A percentile compares a stretch with the other conserved stretches of the same genome.
Evolutionary conservation across 1,284 basidiomycete genomes (phyloP).

Genomic region (Cerioporus squamosus): DNA sequence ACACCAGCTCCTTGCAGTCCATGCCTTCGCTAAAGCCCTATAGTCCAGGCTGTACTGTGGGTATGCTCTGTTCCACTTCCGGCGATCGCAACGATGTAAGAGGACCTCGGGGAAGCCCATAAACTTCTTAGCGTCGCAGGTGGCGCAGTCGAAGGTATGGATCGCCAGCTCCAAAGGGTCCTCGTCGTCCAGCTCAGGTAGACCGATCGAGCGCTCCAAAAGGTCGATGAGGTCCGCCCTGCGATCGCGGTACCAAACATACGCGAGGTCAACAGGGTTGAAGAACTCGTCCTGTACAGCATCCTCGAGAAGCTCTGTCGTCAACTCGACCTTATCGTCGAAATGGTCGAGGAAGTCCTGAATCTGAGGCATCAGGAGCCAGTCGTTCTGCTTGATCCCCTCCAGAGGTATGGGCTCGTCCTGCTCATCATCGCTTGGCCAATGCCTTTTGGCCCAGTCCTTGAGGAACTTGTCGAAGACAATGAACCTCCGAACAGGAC

Average conservation of each 20-base stretch:
- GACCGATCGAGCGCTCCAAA: background rate
- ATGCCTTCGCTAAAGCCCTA: background rate
- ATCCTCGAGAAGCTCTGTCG: background rate
- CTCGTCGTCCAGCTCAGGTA: background rate
- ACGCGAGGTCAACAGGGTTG: background rate
- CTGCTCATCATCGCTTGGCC: background rate
- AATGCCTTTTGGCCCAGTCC: background rate
- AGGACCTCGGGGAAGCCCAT: slow-evolving; percentile 10
- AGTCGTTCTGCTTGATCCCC: background rate
- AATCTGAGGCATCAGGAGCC: background rate
- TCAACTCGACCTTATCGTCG: background rate
- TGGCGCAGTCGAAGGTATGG: slow-evolving; percentile 5
- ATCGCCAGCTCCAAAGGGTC: slow-evolving; percentile 1
- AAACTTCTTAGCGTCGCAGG: slow-evolving; percentile 1
- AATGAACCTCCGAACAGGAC: background rate
- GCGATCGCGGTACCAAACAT: background rate
- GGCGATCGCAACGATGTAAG: background rate
- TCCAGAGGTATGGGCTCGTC: background rate
- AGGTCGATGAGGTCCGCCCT: background rate
- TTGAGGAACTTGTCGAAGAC: background rate
- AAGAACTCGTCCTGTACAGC: background rate
- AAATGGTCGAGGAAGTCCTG: background rate
- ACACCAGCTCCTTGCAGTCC: background rate
- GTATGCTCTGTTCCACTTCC: background rate
- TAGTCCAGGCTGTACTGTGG: background rate